A percentile compares a stretch with the other conserved stretches of the same genome.
These are phyloP conservation scores for Ganoderma multipileum DNA, from an alignment of 1,284 basidiomycete species.

Conservation along the genomic window DNA sequence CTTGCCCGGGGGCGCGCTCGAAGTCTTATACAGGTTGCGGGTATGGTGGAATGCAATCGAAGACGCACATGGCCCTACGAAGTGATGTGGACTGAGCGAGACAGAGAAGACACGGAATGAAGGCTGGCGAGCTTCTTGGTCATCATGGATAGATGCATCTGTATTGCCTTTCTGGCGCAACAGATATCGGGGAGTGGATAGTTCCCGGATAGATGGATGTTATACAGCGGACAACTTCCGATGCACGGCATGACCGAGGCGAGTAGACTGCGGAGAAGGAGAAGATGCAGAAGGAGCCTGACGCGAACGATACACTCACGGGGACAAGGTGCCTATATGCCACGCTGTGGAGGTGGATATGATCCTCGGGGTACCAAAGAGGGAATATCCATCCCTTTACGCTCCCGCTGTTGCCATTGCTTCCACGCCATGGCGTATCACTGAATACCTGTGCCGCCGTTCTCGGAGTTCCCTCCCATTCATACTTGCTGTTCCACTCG, in stretches of 20 bases:
- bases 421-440: neutral
- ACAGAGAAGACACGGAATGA: slow-evolving; percentile 1
- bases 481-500: neutral
- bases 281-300: neutral
- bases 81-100: neutral
- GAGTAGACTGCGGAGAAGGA: neutral
- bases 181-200: neutral
- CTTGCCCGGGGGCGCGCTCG: neutral
- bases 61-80: neutral
- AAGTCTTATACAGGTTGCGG: neutral
- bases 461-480: neutral
- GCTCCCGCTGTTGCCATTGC: neutral
- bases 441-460: neutral
- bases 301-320: neutral
- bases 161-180: neutral
- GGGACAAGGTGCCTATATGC: neutral
- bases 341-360: neutral
- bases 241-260: neutral
- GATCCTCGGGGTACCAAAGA: neutral
- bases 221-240: neutral
- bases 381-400: neutral
- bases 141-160: neutral
- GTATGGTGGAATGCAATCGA: neutral
- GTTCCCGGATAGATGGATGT: neutral
- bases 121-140: neutral